Percentiles rank a stretch among this genome's conserved stretches.
phyloP scores from a whole-genome alignment of 2,329 filamentous ascomycete species.

The Penicillium sp. region DNA sequence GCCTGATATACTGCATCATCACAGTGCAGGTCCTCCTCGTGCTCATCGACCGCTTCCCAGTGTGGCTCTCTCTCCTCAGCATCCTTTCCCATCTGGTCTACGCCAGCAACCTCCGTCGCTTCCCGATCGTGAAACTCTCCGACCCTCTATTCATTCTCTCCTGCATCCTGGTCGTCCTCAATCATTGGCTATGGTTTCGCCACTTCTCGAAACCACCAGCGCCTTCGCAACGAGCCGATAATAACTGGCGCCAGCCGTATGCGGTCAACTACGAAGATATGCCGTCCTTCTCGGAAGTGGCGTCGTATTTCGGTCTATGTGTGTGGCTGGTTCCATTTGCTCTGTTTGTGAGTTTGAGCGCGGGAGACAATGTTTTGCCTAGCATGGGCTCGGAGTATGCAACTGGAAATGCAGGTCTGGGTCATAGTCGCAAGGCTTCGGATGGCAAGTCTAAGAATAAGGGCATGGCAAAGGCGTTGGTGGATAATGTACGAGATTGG shows the following conservation, averaged over 20 bases:
- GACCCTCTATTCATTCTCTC: conserved; percentile 83
- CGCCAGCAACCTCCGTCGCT: conserved; percentile 73
- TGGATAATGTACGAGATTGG: conserved; percentile 57
- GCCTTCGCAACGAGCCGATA: conserved; percentile 29
- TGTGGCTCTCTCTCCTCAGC: conserved; percentile 66
- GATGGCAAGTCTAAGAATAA: conserved; percentile 48
- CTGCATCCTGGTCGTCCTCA: conserved; percentile 76
- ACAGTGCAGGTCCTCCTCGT: conserved; percentile 67
- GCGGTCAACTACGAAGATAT: conserved; percentile 46
- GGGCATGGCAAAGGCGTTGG: conserved; percentile 59
- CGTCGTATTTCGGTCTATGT: conserved; percentile 90
- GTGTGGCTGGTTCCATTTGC: conserved; percentile 96
- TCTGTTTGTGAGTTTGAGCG: conserved; percentile 88
- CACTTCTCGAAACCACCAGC: conserved; percentile 69
- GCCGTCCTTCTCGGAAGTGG: conserved; percentile 88
- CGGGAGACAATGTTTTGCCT: conserved; percentile 89
- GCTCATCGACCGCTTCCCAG: conserved; percentile 78
- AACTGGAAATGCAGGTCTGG: conserved; percentile 47
- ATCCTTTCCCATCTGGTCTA: conserved; percentile 80
- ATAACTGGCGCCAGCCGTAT: conserved; percentile 37
- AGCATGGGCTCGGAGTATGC: conserved; percentile 78
- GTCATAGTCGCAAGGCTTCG: conserved; percentile 21
- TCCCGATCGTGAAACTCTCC: conserved; percentile 73
- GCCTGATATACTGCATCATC: conserved; percentile 79
- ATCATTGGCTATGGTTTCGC: conserved; percentile 94